These are phyloP conservation scores for Athelia psychrophila DNA, from an alignment of 1,284 basidiomycete species.

Conservation along the genomic window DNA sequence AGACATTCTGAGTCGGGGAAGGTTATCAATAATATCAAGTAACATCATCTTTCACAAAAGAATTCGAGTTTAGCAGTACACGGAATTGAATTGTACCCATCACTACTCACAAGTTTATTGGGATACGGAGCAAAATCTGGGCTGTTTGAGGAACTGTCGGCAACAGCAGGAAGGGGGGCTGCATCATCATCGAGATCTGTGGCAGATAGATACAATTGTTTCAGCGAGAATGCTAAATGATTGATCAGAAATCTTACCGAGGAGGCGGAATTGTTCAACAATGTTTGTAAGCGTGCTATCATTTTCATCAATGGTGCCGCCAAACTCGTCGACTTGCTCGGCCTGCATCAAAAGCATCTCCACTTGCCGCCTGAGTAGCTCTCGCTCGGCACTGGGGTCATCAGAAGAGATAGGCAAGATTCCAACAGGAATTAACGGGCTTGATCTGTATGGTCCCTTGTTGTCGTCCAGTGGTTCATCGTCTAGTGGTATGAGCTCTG, in stretches of 20 bases:
- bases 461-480: no score
- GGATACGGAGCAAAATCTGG: slow-evolving; percentile 4
- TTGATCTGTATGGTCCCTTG: no score
- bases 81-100: not conserved
- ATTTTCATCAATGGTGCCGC: not conserved
- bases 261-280: not conserved
- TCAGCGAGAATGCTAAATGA: not conserved
- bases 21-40: slow-evolving; percentile 10
- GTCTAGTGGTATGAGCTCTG: no score
- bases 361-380: not conserved
- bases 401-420: no score
- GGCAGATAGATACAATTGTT: not conserved
- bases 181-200: not conserved
- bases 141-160: not conserved
- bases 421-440: no score
- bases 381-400: not conserved
- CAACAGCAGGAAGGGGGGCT: not conserved
- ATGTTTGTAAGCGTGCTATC: not conserved
- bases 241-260: not conserved
- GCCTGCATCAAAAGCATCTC: not conserved
- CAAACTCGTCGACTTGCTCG: not conserved
- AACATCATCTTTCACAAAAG: slow-evolving; percentile 7
- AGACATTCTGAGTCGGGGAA: slow-evolving; percentile 7
- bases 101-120: slow-evolving; percentile 7
- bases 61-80: not conserved